A percentile compares a stretch with the other conserved stretches of the same genome.
phyloP scores from a whole-genome alignment of 2,329 filamentous ascomycete genomes.

The Cladosporium cucumerinum region DNA sequence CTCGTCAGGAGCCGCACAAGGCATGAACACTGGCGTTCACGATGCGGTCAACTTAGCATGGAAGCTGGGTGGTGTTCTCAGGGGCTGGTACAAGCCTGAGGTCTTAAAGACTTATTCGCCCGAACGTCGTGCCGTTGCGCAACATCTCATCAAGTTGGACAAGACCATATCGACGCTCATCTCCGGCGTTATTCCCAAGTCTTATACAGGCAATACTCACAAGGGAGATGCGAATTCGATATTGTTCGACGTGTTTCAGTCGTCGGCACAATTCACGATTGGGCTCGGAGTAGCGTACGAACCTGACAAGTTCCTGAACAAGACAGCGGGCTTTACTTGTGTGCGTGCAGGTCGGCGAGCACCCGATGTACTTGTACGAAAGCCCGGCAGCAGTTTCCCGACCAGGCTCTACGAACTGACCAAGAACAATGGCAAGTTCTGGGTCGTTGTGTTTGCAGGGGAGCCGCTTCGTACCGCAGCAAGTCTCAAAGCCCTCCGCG shows the following conservation, averaged over 20 bases:
- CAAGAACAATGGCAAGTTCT: slow-evolving; percentile 27
- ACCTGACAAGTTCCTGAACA: not conserved
- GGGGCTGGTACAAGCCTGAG: slow-evolving; percentile 1
- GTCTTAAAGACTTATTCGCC: slow-evolving; percentile 17
- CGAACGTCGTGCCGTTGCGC: slow-evolving; percentile 17
- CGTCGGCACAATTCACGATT: slow-evolving; percentile 32
- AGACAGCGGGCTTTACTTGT: not conserved
- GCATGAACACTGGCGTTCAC: slow-evolving; percentile 40
- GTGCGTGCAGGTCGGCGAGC: not conserved
- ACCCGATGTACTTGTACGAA: not conserved
- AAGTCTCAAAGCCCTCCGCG: not conserved
- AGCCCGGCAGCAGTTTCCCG: not conserved
- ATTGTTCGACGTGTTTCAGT: slow-evolving; percentile 29
- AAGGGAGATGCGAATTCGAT: slow-evolving; percentile 13
- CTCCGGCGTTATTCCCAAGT: slow-evolving; percentile 34
- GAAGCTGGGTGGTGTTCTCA: slow-evolving; percentile 19
- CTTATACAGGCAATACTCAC: not conserved
- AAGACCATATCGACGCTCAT: slow-evolving; percentile 37
- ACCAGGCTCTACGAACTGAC: slow-evolving; percentile 3
- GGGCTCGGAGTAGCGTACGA: slow-evolving; percentile 29
- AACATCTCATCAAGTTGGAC: slow-evolving; percentile 39
- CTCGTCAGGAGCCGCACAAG: slow-evolving; percentile 45
- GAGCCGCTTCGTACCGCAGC: not conserved
- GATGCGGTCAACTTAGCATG: slow-evolving; percentile 20
- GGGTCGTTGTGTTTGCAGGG: slow-evolving; percentile 21